These are phyloP conservation scores for Stygiomarasmius scandens DNA, from an alignment of 1,284 basidiomycete genomes.

Conservation along the genomic window DNA sequence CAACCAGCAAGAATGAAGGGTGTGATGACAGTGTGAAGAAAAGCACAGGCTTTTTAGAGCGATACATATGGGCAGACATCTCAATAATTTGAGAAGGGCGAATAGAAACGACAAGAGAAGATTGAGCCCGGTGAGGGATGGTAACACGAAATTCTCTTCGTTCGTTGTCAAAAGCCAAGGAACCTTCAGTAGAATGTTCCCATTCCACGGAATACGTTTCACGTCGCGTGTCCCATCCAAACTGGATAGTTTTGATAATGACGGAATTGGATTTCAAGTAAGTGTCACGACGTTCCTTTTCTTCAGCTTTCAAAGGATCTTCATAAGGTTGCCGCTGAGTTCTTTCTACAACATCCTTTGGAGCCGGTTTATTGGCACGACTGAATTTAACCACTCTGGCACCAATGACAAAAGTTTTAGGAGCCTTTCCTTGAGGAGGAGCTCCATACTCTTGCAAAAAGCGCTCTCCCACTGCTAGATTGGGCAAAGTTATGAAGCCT, in stretches of 20 bases:
- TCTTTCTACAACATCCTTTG: conserved; percentile 3
- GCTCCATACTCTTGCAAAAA: conserved; percentile 51
- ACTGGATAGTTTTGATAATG: conserved; percentile 42
- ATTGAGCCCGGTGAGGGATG: background rate
- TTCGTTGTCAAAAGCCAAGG: conserved; percentile 5
- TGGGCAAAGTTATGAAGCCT: conserved; percentile 47
- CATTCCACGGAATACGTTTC: conserved; percentile 58
- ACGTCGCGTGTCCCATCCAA: conserved; percentile 61
- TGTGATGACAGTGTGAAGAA: conserved; percentile 44
- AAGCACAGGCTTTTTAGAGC: conserved; percentile 37
- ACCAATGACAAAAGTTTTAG: background rate
- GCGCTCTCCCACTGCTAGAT: conserved; percentile 33
- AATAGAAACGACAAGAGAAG: conserved; percentile 39
- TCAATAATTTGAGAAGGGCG: conserved; percentile 46
- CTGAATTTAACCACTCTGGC: conserved; percentile 3
- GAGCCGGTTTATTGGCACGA: background rate
- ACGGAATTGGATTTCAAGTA: conserved; percentile 33
- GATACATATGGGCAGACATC: conserved; percentile 30
- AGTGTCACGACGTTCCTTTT: conserved; percentile 30
- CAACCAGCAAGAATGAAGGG: conserved; percentile 37
- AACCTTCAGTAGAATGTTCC: conserved; percentile 34
- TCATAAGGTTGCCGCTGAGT: conserved; percentile 2
- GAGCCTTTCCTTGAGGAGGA: conserved; percentile 12
- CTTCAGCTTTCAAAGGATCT: conserved; percentile 40
- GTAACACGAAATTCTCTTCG: conserved; percentile 6